Evolutionary conservation across 1,139 yeast genomes (phyloP).

Genomic region (Pichia sp.): DNA sequence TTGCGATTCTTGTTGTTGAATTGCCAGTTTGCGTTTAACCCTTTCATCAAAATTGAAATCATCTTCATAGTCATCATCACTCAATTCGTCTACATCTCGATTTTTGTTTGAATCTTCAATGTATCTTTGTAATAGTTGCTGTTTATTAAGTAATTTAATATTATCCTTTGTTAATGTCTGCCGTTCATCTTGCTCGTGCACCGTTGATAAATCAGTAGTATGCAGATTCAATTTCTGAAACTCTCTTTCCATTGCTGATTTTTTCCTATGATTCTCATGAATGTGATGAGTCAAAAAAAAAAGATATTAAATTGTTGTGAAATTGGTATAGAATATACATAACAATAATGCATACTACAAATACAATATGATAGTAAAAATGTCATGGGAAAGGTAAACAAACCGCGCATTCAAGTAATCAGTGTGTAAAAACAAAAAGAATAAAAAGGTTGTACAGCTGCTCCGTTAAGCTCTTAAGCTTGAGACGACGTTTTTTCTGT

Average conservation of each 20-base stretch:
- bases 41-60: constrained; percentile 5
- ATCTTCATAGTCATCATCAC: neutral
- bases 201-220: constrained; percentile 19
- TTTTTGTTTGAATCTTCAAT: constrained; percentile 2
- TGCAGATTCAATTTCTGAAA: constrained; percentile 2
- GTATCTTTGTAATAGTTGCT: constrained; percentile 6
- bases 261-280: too few relatives aligned
- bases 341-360: neutral
- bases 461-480: too few relatives aligned
- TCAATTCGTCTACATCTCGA: constrained; percentile 9
- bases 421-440: too few relatives aligned
- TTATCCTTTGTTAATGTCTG: constrained; percentile 4
- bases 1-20: neutral
- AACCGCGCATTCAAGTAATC: neutral
- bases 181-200: constrained; percentile 19
- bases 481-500: too few relatives aligned
- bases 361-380: too few relatives aligned
- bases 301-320: neutral
- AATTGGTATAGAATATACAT: too few relatives aligned
- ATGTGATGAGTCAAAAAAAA: too few relatives aligned
- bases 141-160: constrained; percentile 2
- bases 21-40: constrained; percentile 1
- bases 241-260: constrained; percentile 3
- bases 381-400: neutral
- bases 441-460: too few relatives aligned